Conservation (phyloP, 2,329 filamentous ascomycete species). For the Aureobasidium sp. region DNA sequence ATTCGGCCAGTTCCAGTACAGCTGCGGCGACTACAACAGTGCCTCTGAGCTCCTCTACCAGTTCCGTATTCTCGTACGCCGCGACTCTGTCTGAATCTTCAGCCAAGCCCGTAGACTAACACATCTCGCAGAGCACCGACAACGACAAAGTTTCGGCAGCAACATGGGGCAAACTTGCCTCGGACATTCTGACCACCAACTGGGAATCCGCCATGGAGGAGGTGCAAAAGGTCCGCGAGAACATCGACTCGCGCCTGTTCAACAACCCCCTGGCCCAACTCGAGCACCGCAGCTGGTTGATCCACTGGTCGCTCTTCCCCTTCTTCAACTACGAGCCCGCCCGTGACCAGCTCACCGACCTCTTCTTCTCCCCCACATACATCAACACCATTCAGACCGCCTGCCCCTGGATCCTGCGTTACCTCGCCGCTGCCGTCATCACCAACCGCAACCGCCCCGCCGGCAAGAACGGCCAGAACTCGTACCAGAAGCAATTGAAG, state of each 20-base stretch:
- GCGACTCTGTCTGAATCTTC: not conserved
- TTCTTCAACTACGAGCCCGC: slow-evolving; percentile 96
- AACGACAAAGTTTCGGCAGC: slow-evolving; percentile 95
- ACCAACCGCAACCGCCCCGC: slow-evolving; percentile 68
- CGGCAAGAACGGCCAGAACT: slow-evolving; percentile 83
- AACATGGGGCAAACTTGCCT: slow-evolving; percentile 96
- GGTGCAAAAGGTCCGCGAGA: slow-evolving; percentile 80
- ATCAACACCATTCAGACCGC: slow-evolving; percentile 99
- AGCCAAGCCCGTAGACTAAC: not conserved
- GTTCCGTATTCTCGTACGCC: slow-evolving; percentile 71
- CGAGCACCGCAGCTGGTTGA: slow-evolving; percentile 90
- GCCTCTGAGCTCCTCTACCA: slow-evolving; percentile 92
- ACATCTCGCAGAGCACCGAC: slow-evolving; percentile 61
- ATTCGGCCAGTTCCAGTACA: slow-evolving; percentile 96
- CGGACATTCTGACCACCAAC: slow-evolving; percentile 87
- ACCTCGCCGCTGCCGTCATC: slow-evolving; percentile 89
- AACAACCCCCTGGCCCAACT: slow-evolving; percentile 94
- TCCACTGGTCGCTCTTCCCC: slow-evolving; percentile 98
- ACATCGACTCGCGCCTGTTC: slow-evolving; percentile 90
- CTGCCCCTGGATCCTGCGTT: slow-evolving; percentile 93
- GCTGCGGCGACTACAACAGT: slow-evolving; percentile 85
- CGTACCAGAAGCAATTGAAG: slow-evolving; percentile 98
- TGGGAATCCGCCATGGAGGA: slow-evolving; percentile 94
- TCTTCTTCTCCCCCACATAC: slow-evolving; percentile 94
- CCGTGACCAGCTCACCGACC: slow-evolving; percentile 83